A percentile compares a stretch with the other conserved stretches of the same genome.
Evolutionary conservation across 192 early-diverging fungal genomes (phyloP).

Genomic region (Backusella psychrophila): DNA sequence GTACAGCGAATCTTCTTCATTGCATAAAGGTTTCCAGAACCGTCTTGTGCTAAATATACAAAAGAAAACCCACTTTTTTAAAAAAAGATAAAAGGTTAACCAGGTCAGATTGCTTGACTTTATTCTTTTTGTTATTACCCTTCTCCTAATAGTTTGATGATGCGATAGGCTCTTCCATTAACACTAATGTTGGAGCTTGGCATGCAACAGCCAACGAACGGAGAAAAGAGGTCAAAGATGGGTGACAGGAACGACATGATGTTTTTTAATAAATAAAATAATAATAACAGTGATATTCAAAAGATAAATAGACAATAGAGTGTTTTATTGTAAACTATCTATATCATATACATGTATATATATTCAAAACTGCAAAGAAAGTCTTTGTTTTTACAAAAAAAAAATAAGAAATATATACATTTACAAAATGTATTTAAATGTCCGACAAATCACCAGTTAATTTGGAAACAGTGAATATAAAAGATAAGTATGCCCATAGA

Average conservation of each 20-base stretch:
- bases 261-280: not conserved
- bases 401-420: too few species aligned
- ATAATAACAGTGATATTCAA: not conserved
- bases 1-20: constrained; percentile 70
- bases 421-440: too few species aligned
- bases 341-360: too few species aligned
- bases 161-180: constrained; percentile 55
- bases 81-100: not conserved
- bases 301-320: too few species aligned
- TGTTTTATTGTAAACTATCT: too few species aligned
- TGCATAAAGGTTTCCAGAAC: constrained; percentile 49
- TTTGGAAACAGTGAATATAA: too few species aligned
- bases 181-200: constrained; percentile 54
- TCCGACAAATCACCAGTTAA: too few species aligned
- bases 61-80: constrained; percentile 63
- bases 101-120: not conserved
- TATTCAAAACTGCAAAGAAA: too few species aligned
- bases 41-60: constrained; percentile 63
- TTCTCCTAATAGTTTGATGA: constrained; percentile 64
- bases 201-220: constrained; percentile 44
- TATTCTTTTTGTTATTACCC: constrained; percentile 41
- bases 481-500: too few species aligned
- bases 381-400: too few species aligned
- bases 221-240: constrained; percentile 37
- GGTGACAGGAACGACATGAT: constrained; percentile 27